Base-by-base conservation (phyloP, 768 basidiomycete genomes). In the Podaxis sp. region DNA sequence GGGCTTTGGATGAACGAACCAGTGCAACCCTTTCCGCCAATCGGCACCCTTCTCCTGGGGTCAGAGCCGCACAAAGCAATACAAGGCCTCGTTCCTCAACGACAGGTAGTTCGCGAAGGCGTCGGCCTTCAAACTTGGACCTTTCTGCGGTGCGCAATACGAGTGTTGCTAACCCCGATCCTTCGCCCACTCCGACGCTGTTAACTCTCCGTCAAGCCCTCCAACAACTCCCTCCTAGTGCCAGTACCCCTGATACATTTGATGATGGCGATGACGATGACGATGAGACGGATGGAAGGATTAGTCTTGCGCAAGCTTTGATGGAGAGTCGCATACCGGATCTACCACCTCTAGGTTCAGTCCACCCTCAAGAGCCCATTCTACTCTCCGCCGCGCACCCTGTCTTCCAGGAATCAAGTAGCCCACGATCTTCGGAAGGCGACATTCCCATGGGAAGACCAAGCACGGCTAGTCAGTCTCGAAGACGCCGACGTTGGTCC, bases 1-100 rank as follows among this genome's bases (percentile, higher is more conserved):
- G 89, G 69, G 87, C 88, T 13, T 71, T 94, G 55, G 92, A 94
- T 68, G 92, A 94, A 72, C 84, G 92, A 27, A 94, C 92, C 0
- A 93, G 92, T 70, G 79, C 83, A 11, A 78, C 78, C 2, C 73
- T 77, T 43, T 74, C 78, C 7, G 74, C 74, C 13, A 74, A 67
- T 59, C 66, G 70, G 33, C 64, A 73, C 43, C 61, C 71, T 11
- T 69, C 68, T 57, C 66, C 76, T 56, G 67, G 49, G 49, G 25
- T 24, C 4, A 13, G 72, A 38, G 54, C 67, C 40, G 51, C 66
- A 13, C 72, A 70, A 43, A 38, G 72, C 49, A 73, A 76, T 43
- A 70, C 68, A 55, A 73, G 66, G 33, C 70, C 71, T 53, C 77
- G 75, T 58, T 65, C 66, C 40, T 66, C 76, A 22, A 65, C 69